A percentile compares a stretch with the other conserved stretches of the same genome.
These are phyloP conservation scores for Lignosus rhinocerotis DNA, from an alignment of 1,284 basidiomycete genomes.

Conservation along the genomic window DNA sequence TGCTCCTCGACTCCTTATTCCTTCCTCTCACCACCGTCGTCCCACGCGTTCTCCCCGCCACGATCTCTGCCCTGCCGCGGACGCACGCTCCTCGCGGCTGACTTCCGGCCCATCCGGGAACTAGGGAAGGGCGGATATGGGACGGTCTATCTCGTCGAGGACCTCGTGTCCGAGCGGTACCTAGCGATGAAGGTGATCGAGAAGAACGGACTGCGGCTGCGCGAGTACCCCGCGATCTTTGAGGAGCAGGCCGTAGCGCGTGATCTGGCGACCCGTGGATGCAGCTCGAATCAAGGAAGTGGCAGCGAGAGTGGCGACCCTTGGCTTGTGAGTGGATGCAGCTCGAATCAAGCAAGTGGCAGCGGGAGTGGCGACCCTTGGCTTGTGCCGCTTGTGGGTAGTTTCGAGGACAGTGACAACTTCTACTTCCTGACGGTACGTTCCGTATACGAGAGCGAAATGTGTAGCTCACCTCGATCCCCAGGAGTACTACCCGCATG, in stretches of 20 bases:
- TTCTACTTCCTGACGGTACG: conserved; percentile 32
- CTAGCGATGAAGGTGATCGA: conserved; percentile 32
- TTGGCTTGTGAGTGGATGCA: conserved; percentile 19
- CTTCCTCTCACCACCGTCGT: background rate
- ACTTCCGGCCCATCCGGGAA: conserved; percentile 25
- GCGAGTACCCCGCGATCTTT: conserved; percentile 22
- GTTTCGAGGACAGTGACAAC: conserved; percentile 35
- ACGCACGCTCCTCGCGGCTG: conserved; percentile 11
- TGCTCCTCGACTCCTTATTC: conserved; percentile 5
- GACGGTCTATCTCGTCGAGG: conserved; percentile 29
- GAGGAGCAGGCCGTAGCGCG: conserved; percentile 23
- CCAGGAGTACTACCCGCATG: conserved; percentile 28
- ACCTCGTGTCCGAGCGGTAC: conserved; percentile 19
- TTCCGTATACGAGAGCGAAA: background rate
- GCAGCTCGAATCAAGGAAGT: background rate
- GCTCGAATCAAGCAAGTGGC: too few species aligned
- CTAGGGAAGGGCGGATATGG: conserved; percentile 33
- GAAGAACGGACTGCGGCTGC: conserved; percentile 25
- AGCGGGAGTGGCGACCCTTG: background rate
- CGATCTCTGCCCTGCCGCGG: background rate
- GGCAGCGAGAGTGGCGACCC: background rate
- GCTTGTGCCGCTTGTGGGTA: conserved; percentile 24
- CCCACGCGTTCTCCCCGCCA: background rate
- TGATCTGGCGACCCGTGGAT: background rate
- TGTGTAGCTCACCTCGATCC: background rate